Evolutionary conservation across 106 monocot genomes (phyloP), one percentile per base, ranked within the genome.

Genomic region (Amphibolis antarctica): DNA sequence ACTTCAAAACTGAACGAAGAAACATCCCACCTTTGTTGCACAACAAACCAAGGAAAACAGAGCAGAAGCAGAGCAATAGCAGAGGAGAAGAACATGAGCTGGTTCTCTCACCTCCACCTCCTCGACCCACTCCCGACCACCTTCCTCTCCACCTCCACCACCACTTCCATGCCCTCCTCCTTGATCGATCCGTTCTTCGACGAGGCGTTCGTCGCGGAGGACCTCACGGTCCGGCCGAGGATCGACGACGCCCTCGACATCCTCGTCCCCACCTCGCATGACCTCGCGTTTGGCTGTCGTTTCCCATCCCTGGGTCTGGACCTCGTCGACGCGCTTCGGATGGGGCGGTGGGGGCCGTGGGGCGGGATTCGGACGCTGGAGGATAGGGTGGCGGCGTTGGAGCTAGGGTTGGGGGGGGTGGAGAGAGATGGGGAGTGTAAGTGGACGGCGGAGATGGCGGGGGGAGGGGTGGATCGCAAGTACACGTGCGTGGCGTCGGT

Each of bases 351-450:
- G n/a, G 56, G 47, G 20, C 75, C 10, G 80, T 72, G 49, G 22
- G 51, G 78, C 62, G 66, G 42, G 51, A 68, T 91, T 48, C 75
- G 66, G 24, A 60, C 58, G 52, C 79, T 93, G 51, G 64, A 69
- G 66, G 78, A 79, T n/a, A 80, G 93, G 23, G 78, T 93, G 29
- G 27, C 85, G 5, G 88, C 93, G 1, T 81, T 94, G 9, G 93
- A 94, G 77, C 46, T 74, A 12, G 81, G 76, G 27, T 46, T 77
- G 62, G 47, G 14, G 25, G 3, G 11, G 69, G n/a, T n/a, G 69
- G 58, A 12, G 63, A 44, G 24, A 25, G 80, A 88, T 28, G 62
- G 85, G 22, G 88, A 88, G 80, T 87, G 78, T 74, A 85, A 80
- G 21, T 93, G 85, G 85, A 85, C 84, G 72, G 66, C 82, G 23